These are phyloP conservation scores for Arxiozyma slooffiae DNA, from an alignment of 1,139 yeast genomes.

Conservation along the genomic window DNA sequence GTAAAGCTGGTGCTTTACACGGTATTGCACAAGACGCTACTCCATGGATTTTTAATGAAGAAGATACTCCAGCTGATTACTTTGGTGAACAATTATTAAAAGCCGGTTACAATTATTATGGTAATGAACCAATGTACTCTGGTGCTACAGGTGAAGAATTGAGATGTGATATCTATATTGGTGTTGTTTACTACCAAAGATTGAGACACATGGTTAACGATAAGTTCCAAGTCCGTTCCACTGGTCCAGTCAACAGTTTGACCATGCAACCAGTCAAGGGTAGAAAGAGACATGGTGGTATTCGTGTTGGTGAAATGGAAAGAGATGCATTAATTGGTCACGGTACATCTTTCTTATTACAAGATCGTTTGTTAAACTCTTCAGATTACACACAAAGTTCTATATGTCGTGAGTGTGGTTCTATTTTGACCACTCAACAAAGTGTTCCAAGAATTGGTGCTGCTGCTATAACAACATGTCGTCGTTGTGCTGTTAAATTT, in stretches of 20 bases:
- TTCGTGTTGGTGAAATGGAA: constrained; percentile 99
- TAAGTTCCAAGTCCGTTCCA: constrained; percentile 97
- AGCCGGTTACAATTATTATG: constrained; percentile 95
- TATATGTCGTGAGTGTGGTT: constrained; percentile 88
- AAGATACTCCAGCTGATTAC: constrained; percentile 93
- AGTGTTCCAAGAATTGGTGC: constrained; percentile 89
- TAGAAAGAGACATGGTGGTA: constrained; percentile 98
- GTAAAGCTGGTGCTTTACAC: constrained; percentile 96
- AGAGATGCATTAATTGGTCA: constrained; percentile 98
- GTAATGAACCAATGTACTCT: constrained; percentile 97
- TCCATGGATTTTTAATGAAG: constrained; percentile 89
- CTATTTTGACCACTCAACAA: constrained; percentile 76
- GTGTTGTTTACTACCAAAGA: constrained; percentile 95
- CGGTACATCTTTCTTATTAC: constrained; percentile 93
- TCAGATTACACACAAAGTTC: constrained; percentile 91
- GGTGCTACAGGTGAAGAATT: constrained; percentile 98
- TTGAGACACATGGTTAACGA: constrained; percentile 99
- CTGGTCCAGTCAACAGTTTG: constrained; percentile 93
- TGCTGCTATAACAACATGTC: constrained; percentile 69
- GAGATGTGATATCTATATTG: constrained; percentile 89
- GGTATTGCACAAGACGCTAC: constrained; percentile 97
- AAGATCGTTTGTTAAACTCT: constrained; percentile 90
- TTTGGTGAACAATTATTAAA: constrained; percentile 83
- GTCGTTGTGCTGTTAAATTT: constrained; percentile 75
- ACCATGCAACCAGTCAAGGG: constrained; percentile 99